These are phyloP conservation scores for Lachancea meyersii DNA, from an alignment of 805 yeast species.

Conservation along the genomic window DNA sequence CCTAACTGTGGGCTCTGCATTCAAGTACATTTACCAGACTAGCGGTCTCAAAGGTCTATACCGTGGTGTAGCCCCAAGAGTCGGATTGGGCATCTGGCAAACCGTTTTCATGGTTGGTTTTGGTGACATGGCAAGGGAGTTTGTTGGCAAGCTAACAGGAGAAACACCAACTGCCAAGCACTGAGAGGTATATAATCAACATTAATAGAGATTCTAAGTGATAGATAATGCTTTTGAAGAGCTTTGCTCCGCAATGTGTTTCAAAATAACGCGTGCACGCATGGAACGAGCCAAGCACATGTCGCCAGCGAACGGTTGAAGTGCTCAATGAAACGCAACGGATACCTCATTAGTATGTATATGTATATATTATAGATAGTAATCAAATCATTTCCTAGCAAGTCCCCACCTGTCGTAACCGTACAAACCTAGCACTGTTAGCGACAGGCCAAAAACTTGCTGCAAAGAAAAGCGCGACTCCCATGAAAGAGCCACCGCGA, in stretches of 20 bases:
- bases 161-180: conserved; percentile 44
- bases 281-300: not conserved
- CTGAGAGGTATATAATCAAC: conserved; percentile 5
- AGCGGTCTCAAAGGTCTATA: conserved; percentile 88
- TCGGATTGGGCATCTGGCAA: conserved; percentile 97
- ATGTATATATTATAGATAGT: too few relatives aligned
- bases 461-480: conserved; percentile 43
- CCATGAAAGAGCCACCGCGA: conserved; percentile 57
- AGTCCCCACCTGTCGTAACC: conserved; percentile 66
- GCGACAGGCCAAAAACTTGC: conserved; percentile 47
- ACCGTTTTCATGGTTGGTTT: conserved; percentile 97
- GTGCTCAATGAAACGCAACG: not conserved
- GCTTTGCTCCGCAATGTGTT: not conserved
- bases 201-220: not conserved
- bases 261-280: too few relatives aligned
- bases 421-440: conserved; percentile 58
- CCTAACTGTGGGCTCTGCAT: conserved; percentile 67
- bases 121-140: conserved; percentile 85
- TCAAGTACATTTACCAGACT: conserved; percentile 72
- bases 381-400: not conserved
- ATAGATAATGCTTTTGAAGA: not conserved
- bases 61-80: conserved; percentile 95
- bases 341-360: not conserved
- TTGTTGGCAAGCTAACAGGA: conserved; percentile 57
- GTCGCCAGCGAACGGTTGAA: not conserved